A percentile compares a stretch with the other conserved stretches of the same genome.
phyloP scores from a whole-genome alignment of 768 basidiomycete species.

The Suillus subluteus region DNA sequence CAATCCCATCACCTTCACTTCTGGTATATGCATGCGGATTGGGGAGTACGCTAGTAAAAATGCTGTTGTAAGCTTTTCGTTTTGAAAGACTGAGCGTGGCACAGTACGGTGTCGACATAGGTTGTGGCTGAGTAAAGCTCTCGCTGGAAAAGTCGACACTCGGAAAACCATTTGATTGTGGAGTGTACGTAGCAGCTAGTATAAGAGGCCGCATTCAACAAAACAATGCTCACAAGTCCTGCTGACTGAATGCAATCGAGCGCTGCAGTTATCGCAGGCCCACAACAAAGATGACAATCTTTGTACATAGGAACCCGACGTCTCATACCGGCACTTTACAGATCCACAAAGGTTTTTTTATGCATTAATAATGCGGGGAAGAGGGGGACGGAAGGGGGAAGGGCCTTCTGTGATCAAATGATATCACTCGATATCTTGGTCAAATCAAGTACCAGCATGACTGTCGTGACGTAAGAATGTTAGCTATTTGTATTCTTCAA shows the following conservation, averaged over 20 bases:
- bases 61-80: not conserved
- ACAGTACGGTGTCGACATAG: not conserved
- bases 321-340: slow-evolving; percentile 5
- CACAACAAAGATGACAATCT: slow-evolving; percentile 26
- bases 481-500: not conserved
- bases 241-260: slow-evolving; percentile 9
- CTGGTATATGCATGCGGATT: not conserved
- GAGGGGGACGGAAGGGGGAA: not conserved
- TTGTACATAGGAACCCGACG: not conserved
- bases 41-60: too few species aligned
- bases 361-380: slow-evolving; percentile 22
- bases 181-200: not conserved
- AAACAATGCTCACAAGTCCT: not conserved
- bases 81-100: not conserved
- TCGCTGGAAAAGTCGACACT: not conserved
- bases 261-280: slow-evolving; percentile 24
- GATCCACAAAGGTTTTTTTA: slow-evolving; percentile 22
- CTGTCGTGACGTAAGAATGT: not conserved
- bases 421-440: not conserved
- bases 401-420: not conserved
- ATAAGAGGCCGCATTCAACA: not conserved
- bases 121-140: not conserved
- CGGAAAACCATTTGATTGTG: not conserved
- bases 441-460: not conserved
- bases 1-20: not conserved